Conservation (phyloP, 305 asterid genomes). For the Fraxinus latifolia region DNA sequence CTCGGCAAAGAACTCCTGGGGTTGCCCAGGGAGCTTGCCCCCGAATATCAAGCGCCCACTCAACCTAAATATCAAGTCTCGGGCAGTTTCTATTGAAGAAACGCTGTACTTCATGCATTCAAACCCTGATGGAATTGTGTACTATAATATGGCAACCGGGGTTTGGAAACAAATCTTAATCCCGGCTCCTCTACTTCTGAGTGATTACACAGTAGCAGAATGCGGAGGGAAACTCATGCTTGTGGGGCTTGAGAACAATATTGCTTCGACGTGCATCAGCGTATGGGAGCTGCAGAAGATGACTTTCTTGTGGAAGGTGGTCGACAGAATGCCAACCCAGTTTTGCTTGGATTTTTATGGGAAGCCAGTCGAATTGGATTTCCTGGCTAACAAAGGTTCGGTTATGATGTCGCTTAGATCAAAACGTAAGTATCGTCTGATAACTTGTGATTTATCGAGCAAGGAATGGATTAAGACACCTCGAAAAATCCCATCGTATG, state of each 20-base stretch:
- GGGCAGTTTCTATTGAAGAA: slow-evolving; percentile 30
- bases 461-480: slow-evolving; percentile 50
- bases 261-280: slow-evolving; percentile 45
- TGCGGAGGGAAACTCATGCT: slow-evolving; percentile 49
- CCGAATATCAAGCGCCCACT: slow-evolving; percentile 38
- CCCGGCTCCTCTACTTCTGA: slow-evolving; percentile 38
- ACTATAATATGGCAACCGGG: slow-evolving; percentile 37
- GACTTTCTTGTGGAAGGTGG: slow-evolving; percentile 61
- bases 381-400: slow-evolving; percentile 51
- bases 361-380: slow-evolving; percentile 51
- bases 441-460: slow-evolving; percentile 35
- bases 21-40: slow-evolving; percentile 37
- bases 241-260: slow-evolving; percentile 40
- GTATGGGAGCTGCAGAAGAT: slow-evolving; percentile 59
- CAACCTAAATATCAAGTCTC: slow-evolving; percentile 45
- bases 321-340: slow-evolving; percentile 58
- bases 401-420: slow-evolving; percentile 47
- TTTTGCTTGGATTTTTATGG: slow-evolving; percentile 59
- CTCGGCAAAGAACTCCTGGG: slow-evolving; percentile 37
- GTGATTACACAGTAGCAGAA: slow-evolving; percentile 46
- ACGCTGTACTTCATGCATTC: slow-evolving; percentile 46
- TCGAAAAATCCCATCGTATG: slow-evolving; percentile 39
- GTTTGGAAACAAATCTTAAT: slow-evolving; percentile 44
- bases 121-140: slow-evolving; percentile 46
- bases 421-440: slow-evolving; percentile 43